phyloP scores from a whole-genome alignment of 257 asterid genomes.

The Salvia rosmarinus region DNA sequence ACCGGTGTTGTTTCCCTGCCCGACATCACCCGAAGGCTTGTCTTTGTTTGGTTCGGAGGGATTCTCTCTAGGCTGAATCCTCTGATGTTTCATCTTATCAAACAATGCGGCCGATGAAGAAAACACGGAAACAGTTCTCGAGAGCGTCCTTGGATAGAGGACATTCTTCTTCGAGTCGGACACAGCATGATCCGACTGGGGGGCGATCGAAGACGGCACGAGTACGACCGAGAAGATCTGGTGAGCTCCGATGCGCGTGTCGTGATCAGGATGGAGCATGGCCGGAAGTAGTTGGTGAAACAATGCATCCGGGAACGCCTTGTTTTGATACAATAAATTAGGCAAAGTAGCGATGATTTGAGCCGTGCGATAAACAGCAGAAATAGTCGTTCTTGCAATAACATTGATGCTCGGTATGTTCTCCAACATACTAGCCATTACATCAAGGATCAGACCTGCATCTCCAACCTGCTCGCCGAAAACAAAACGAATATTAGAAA shows the following conservation, averaged over 20 bases:
- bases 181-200: constrained; percentile 48
- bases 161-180: constrained; percentile 51
- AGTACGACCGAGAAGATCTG: constrained; percentile 96
- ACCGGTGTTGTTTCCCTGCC: constrained; percentile 45
- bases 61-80: constrained; percentile 46
- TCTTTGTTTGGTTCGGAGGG: constrained; percentile 41
- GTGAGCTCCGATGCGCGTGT: constrained; percentile 96
- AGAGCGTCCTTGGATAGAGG: constrained; percentile 79
- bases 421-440: constrained; percentile 90
- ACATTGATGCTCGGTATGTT: constrained; percentile 72
- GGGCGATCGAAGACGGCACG: constrained; percentile 89
- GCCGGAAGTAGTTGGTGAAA: constrained; percentile 96
- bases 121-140: constrained; percentile 93
- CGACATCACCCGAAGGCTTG: constrained; percentile 41
- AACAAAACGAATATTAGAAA: constrained; percentile 24
- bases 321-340: constrained; percentile 72
- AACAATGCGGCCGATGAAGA: constrained; percentile 97
- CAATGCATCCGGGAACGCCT: constrained; percentile 94
- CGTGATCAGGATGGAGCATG: constrained; percentile 95
- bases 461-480: constrained; percentile 76
- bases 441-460: constrained; percentile 93
- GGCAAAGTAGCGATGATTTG: constrained; percentile 86
- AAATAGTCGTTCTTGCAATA: constrained; percentile 76
- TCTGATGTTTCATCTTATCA: constrained; percentile 71
- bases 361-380: constrained; percentile 85